These are phyloP conservation scores for Ceratocystis harringtonii DNA, from an alignment of 2,329 filamentous ascomycete species.

Conservation along the genomic window DNA sequence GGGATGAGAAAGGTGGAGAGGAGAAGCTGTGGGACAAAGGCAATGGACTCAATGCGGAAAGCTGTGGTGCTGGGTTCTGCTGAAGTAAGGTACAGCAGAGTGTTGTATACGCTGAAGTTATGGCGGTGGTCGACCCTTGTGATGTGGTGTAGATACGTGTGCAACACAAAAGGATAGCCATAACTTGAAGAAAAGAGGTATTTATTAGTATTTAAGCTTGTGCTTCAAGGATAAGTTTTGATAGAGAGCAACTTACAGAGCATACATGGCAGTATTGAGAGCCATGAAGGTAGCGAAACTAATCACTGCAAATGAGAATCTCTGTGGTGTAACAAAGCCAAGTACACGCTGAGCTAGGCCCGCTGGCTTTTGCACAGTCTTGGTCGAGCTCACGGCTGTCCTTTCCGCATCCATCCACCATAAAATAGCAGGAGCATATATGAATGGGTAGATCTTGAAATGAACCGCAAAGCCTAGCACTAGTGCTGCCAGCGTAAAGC, in stretches of 20 bases:
- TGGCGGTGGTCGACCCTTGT: constrained; percentile 90
- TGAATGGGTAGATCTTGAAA: constrained; percentile 98
- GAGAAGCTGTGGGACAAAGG: constrained; percentile 76
- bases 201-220: constrained; percentile 10
- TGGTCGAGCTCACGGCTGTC: constrained; percentile 22
- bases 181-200: constrained; percentile 39
- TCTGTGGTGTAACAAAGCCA: constrained; percentile 36
- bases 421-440: constrained; percentile 70
- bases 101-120: constrained; percentile 96
- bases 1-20: constrained; percentile 66
- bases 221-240: background rate
- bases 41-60: constrained; percentile 54
- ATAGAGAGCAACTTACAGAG: constrained; percentile 36
- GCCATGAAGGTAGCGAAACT: constrained; percentile 59
- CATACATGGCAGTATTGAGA: constrained; percentile 69
- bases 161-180: constrained; percentile 63
- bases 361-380: background rate
- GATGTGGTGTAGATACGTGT: constrained; percentile 88
- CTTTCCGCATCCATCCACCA: constrained; percentile 60
- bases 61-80: constrained; percentile 33
- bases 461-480: constrained; percentile 76
- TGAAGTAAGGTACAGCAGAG: constrained; percentile 73
- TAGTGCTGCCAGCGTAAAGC: constrained; percentile 51
- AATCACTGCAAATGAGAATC: constrained; percentile 43
- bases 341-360: constrained; percentile 20